These are phyloP conservation scores for Trichoderma sp. DNA, from an alignment of 2,329 filamentous ascomycete genomes.

Conservation along the genomic window DNA sequence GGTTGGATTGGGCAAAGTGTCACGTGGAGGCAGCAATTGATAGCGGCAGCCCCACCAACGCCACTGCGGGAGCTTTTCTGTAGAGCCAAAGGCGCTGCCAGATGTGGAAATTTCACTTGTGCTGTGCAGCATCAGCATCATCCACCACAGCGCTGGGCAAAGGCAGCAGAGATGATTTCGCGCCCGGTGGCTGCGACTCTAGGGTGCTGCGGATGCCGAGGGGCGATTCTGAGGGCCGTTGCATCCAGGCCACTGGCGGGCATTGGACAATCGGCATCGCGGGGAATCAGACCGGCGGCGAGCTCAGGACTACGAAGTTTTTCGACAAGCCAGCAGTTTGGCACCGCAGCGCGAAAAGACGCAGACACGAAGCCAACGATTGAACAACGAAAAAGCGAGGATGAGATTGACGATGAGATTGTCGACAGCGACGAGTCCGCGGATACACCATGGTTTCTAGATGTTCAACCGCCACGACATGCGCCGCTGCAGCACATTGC, in stretches of 20 bases:
- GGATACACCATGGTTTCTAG: conserved; percentile 78
- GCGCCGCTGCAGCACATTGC: conserved; percentile 47
- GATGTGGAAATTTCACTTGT: conserved; percentile 4
- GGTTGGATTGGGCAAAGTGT: neutral
- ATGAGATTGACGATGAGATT: conserved; percentile 15
- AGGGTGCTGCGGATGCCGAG: conserved; percentile 34
- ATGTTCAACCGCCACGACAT: conserved; percentile 62
- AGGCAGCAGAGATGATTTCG: conserved; percentile 29
- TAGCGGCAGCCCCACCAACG: conserved; percentile 8
- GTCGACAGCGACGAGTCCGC: conserved; percentile 36
- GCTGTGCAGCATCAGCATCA: neutral
- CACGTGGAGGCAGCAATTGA: conserved; percentile 14
- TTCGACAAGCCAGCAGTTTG: conserved; percentile 22
- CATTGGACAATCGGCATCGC: conserved; percentile 28
- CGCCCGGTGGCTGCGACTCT: conserved; percentile 32
- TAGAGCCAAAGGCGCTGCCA: neutral
- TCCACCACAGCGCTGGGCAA: neutral
- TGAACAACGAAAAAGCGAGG: neutral
- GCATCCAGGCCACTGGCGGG: conserved; percentile 25
- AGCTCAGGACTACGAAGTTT: conserved; percentile 27
- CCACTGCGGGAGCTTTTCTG: conserved; percentile 15
- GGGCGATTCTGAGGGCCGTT: conserved; percentile 32
- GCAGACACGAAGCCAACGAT: neutral
- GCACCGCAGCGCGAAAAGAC: neutral
- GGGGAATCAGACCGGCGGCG: conserved; percentile 23